Percentiles rank a stretch among this genome's conserved stretches.
These are phyloP conservation scores for Colletotrichum sublineola DNA, from an alignment of 2,329 filamentous ascomycete genomes.

Conservation along the genomic window DNA sequence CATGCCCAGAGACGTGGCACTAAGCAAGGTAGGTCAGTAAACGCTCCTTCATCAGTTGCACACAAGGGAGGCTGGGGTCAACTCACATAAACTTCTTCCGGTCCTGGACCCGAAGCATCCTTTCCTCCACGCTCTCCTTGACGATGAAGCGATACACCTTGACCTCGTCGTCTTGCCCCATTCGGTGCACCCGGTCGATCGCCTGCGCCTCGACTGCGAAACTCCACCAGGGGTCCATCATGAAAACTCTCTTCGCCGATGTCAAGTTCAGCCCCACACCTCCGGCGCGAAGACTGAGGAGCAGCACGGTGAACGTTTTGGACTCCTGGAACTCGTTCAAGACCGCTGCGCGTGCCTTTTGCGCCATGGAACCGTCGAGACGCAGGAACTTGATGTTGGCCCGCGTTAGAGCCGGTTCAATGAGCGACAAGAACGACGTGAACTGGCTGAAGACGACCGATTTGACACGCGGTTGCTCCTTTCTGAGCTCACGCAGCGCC, in stretches of 20 bases:
- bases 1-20: slow-evolving; percentile 94
- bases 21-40: slow-evolving; percentile 52
- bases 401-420: slow-evolving; percentile 81
- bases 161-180: slow-evolving; percentile 92
- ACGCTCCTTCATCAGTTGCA: neutral
- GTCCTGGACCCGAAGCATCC: slow-evolving; percentile 94
- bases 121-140: slow-evolving; percentile 90
- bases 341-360: slow-evolving; percentile 85
- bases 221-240: slow-evolving; percentile 99
- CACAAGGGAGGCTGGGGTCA: neutral
- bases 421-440: slow-evolving; percentile 93
- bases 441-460: slow-evolving; percentile 98
- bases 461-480: slow-evolving; percentile 78
- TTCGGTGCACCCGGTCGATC: slow-evolving; percentile 96
- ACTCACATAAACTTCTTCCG: slow-evolving; percentile 95
- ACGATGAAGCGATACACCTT: slow-evolving; percentile 90
- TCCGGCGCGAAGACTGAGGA: slow-evolving; percentile 89
- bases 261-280: slow-evolving; percentile 96
- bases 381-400: slow-evolving; percentile 85
- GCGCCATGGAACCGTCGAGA: slow-evolving; percentile 90
- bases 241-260: slow-evolving; percentile 88
- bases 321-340: slow-evolving; percentile 77
- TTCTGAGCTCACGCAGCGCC: slow-evolving; percentile 78
- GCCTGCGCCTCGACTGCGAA: slow-evolving; percentile 97
- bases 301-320: slow-evolving; percentile 77